Evolutionary conservation across 1,139 yeast species (phyloP).

Genomic region (Martiniozyma asiatica): DNA sequence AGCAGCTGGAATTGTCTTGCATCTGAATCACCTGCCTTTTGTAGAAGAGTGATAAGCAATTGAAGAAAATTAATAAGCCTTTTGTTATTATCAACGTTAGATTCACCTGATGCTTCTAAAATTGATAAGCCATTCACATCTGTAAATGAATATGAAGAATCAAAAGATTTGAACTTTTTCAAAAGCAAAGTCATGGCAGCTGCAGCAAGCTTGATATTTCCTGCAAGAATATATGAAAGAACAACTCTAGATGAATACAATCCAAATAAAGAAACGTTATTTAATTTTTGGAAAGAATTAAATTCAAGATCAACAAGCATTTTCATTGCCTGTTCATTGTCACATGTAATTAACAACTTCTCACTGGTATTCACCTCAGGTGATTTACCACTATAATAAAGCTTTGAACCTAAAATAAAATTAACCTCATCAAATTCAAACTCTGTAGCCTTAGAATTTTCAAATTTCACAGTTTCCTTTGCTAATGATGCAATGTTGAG

Average conservation of each 20-base stretch:
- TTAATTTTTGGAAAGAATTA: conserved; percentile 14
- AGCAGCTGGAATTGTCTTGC: conserved; percentile 18
- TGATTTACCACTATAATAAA: conserved; percentile 26
- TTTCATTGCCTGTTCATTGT: conserved; percentile 14
- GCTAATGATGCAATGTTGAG: conserved; percentile 57
- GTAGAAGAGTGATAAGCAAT: conserved; percentile 50
- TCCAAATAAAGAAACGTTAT: conserved; percentile 12
- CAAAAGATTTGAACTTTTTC: conserved; percentile 7
- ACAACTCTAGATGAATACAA: conserved; percentile 18
- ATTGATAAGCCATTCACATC: conserved; percentile 10
- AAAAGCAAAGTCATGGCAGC: conserved; percentile 13
- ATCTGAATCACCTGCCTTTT: conserved; percentile 31
- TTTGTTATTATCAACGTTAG: conserved; percentile 15
- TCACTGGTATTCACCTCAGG: conserved; percentile 18
- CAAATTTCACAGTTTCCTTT: conserved; percentile 56
- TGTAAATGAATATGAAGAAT: conserved; percentile 4
- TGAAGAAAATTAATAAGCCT: conserved; percentile 57
- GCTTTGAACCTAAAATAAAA: conserved; percentile 59
- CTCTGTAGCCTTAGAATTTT: conserved; percentile 34
- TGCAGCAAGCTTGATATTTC: conserved; percentile 18
- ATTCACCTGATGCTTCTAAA: conserved; percentile 8
- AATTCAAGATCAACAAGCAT: conserved; percentile 17
- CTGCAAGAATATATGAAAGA: conserved; percentile 19
- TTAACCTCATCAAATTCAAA: conserved; percentile 72
- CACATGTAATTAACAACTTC: conserved; percentile 16